These are phyloP conservation scores for Houttuynia cordata DNA, from an alignment of 164 flowering plant species.

Conservation along the genomic window DNA sequence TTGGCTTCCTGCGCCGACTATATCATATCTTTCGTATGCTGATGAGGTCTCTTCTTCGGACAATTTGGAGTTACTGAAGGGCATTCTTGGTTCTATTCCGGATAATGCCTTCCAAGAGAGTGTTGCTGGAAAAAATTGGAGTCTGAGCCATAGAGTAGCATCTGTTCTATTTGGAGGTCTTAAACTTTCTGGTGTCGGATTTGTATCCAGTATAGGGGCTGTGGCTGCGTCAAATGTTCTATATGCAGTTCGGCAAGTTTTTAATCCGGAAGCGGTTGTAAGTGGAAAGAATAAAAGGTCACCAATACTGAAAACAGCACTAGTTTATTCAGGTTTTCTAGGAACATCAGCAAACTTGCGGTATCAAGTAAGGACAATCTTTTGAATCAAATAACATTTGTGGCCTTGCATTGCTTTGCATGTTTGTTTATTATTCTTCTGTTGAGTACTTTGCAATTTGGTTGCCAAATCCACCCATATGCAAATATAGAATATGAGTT, in stretches of 20 bases:
- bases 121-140: slow-evolving; percentile 78
- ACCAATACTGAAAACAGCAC: slow-evolving; percentile 78
- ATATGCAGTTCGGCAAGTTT: slow-evolving; percentile 35
- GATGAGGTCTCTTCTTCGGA: slow-evolving; percentile 36
- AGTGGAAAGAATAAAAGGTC: slow-evolving; percentile 46
- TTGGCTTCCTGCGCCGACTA: slow-evolving; percentile 98
- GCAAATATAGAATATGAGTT: too few species aligned
- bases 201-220: slow-evolving; percentile 81
- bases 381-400: not conserved
- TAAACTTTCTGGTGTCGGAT: slow-evolving; percentile 79
- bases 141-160: slow-evolving; percentile 58
- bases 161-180: slow-evolving; percentile 83
- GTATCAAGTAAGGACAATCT: slow-evolving; percentile 65
- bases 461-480: too few species aligned
- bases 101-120: slow-evolving; percentile 94
- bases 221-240: slow-evolving; percentile 68
- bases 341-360: slow-evolving; percentile 94
- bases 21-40: slow-evolving; percentile 67
- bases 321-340: slow-evolving; percentile 66
- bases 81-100: slow-evolving; percentile 88
- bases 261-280: slow-evolving; percentile 38
- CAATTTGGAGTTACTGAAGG: slow-evolving; percentile 44
- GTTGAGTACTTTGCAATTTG: not conserved
- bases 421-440: not conserved
- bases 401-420: not conserved